Evolutionary conservation across 179 eudicot genomes (phyloP), one percentile per base, ranked within the genome.

Genomic region (Vitellaria paradoxa): DNA sequence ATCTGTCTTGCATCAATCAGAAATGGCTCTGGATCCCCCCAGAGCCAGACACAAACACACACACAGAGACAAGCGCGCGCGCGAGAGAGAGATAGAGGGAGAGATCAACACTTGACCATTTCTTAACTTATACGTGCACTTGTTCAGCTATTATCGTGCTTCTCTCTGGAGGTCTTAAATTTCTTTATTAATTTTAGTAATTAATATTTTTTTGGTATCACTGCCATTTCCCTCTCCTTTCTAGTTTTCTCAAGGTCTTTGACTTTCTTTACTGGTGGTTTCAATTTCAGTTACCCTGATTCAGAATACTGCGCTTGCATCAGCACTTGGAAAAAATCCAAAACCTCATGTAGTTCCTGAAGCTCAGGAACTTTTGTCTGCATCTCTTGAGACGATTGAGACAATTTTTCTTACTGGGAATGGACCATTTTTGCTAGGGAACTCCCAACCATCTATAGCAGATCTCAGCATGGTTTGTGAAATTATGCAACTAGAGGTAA

Each of bases 401-500:
- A 83, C 87, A 20, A n/a, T 87, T 52, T 94, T 93, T 97, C 92
- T 92, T 65, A 82, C 85, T 72, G 92, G 88, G 68, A 84, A 84
- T 67, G 91, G 88, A 7, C 87, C 73, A 46, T 94, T 90, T 85
- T 82, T 94, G 88, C 81, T 87, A 20, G 98, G 94, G 20, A 91
- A 90, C 75, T 57, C 70, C 42, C 85, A 87, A 80, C 98, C 96
- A 15, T 92, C 98, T 57, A 91, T 94, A 64, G 98, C 98, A 73
- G 98, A 94, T 81, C 87, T 94, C 81, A 90, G 92, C 82, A 88
- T 94, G 74, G 92, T 86, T 52, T 92, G 97, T 73, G 97, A 94
- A 85, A 81, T 94, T 72, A 89, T 91, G 97, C 96, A 91, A 68
- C 86, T 94, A 63, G 96, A 94, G 98, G 98, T 92, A 79, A 86